phyloP scores from a whole-genome alignment of 805 yeast species.

The Barnettozyma siamensis region DNA sequence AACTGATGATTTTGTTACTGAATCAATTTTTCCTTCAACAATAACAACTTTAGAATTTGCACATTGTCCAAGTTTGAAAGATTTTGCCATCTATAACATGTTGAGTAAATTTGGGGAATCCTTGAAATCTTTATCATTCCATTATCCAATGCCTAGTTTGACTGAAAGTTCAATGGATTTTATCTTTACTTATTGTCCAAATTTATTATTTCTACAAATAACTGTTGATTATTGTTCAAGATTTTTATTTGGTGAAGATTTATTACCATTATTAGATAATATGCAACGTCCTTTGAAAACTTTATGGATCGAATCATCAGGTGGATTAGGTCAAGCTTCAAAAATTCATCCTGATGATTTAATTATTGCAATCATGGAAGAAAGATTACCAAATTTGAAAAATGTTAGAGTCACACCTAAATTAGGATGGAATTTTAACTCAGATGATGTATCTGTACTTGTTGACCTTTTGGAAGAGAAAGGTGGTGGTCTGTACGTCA shows the following conservation, averaged over 20 bases:
- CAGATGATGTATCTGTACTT: slow-evolving; percentile 57
- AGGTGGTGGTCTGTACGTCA: slow-evolving; percentile 69
- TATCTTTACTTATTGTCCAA: slow-evolving; percentile 72
- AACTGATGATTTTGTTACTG: slow-evolving; percentile 68
- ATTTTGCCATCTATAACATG: slow-evolving; percentile 57
- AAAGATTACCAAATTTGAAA: slow-evolving; percentile 61
- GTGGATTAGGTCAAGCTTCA: slow-evolving; percentile 76
- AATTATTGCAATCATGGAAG: slow-evolving; percentile 76
- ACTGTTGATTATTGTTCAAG: slow-evolving; percentile 71
- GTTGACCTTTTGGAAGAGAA: slow-evolving; percentile 67
- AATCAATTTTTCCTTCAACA: slow-evolving; percentile 66
- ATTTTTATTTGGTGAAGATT: slow-evolving; percentile 44
- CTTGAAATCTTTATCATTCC: slow-evolving; percentile 56
- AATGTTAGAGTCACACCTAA: slow-evolving; percentile 64
- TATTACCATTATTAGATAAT: slow-evolving; percentile 24
- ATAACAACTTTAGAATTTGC: slow-evolving; percentile 71
- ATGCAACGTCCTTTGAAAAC: slow-evolving; percentile 47
- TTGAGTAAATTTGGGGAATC: slow-evolving; percentile 61
- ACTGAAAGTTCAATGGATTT: slow-evolving; percentile 65
- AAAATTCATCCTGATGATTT: slow-evolving; percentile 86
- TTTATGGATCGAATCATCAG: slow-evolving; percentile 75
- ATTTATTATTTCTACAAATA: slow-evolving; percentile 53
- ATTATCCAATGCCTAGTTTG: slow-evolving; percentile 86
- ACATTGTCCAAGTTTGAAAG: slow-evolving; percentile 77
- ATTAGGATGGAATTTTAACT: slow-evolving; percentile 78